Evolutionary conservation across 164 flowering plant species (phyloP).

Genomic region (Aristolochia contorta): DNA sequence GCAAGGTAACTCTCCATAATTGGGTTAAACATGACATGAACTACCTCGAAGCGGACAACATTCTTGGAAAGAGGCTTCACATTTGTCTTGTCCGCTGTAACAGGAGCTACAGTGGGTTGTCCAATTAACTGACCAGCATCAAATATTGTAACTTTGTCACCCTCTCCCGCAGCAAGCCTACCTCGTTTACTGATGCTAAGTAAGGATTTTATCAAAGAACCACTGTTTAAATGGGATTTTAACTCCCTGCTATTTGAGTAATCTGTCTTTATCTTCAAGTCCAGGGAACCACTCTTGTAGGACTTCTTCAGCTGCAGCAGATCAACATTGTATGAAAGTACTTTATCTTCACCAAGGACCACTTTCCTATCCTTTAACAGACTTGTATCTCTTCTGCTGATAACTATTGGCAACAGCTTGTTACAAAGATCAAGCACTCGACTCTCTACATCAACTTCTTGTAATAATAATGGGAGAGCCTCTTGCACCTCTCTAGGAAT

Average conservation of each 20-base stretch:
- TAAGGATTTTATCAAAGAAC: conserved; percentile 80
- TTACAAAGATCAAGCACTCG: conserved; percentile 62
- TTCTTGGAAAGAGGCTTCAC: conserved; percentile 94
- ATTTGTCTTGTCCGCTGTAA: conserved; percentile 91
- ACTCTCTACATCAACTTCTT: conserved; percentile 70
- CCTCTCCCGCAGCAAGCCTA: conserved; percentile 97
- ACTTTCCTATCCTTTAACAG: conserved; percentile 58
- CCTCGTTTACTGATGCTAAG: conserved; percentile 87
- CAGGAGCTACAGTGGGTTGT: conserved; percentile 84
- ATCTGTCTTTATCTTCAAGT: conserved; percentile 89
- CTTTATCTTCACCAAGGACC: conserved; percentile 57
- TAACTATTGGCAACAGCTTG: conserved; percentile 50
- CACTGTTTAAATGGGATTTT: conserved; percentile 75
- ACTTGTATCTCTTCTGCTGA: conserved; percentile 50
- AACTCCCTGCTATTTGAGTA: conserved; percentile 90
- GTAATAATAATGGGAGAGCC: conserved; percentile 36
- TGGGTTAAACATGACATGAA: conserved; percentile 75
- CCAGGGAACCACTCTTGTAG: conserved; percentile 91
- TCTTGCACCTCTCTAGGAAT: conserved; percentile 69
- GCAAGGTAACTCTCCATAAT: conserved; percentile 85
- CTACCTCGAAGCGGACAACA: conserved; percentile 93
- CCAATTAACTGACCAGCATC: conserved; percentile 97
- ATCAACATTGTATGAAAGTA: conserved; percentile 51
- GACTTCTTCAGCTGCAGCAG: conserved; percentile 90
- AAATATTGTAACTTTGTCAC: conserved; percentile 91